Percentiles rank a stretch among this genome's conserved stretches.
Conservation (phyloP, 2,329 filamentous ascomycete species). For the Alternaria viburni region DNA sequence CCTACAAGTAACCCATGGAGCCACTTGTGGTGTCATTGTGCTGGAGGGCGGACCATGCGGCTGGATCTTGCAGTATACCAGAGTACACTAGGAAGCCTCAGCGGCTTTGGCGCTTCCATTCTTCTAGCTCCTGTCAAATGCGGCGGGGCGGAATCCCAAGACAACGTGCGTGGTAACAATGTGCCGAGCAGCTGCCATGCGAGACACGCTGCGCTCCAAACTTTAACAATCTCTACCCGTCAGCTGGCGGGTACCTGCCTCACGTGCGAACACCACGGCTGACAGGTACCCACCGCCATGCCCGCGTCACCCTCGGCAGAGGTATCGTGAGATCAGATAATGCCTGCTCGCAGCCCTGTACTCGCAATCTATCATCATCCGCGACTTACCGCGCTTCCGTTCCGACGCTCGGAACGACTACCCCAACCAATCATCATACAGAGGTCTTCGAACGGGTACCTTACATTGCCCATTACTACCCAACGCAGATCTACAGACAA, state of each 20-base stretch:
- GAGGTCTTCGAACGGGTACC: constrained; percentile 1
- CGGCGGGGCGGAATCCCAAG: neutral
- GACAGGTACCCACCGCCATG: constrained; percentile 1
- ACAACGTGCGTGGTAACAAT: neutral
- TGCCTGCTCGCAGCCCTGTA: neutral
- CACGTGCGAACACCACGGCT: constrained; percentile 4
- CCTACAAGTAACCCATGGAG: constrained; percentile 1
- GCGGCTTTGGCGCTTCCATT: constrained; percentile 10
- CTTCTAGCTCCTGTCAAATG: neutral
- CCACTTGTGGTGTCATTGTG: constrained; percentile 3
- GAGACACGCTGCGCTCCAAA: neutral
- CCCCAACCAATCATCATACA: constrained; percentile 1
- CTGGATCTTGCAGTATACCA: constrained; percentile 3
- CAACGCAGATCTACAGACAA: constrained; percentile 4
- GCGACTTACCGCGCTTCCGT: neutral
- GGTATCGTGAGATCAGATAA: neutral
- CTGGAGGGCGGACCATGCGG: neutral
- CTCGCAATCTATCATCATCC: neutral
- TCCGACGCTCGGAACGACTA: neutral
- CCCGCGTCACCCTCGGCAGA: neutral
- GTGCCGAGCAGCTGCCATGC: neutral
- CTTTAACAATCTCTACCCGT: neutral
- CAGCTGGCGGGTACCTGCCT: constrained; percentile 1
- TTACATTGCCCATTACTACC: constrained; percentile 3
- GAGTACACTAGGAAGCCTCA: neutral